These are phyloP conservation scores for Daldinia sp. DNA, from an alignment of 2,329 filamentous ascomycete genomes.

Conservation along the genomic window DNA sequence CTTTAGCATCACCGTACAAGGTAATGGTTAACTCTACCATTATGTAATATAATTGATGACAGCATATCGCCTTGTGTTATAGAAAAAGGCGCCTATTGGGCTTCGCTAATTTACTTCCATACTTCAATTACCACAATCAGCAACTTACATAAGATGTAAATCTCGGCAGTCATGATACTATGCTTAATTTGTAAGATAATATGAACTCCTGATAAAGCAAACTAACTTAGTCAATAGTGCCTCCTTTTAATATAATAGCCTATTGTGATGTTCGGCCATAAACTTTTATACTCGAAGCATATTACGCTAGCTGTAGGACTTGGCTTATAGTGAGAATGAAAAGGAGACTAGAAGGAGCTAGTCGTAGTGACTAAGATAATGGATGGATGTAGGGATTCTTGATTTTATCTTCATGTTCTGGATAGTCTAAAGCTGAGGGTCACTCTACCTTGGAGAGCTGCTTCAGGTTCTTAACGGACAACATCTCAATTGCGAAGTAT, in stretches of 20 bases:
- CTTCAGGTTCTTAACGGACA: not conserved
- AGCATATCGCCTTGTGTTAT: not conserved
- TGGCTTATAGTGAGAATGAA: not conserved
- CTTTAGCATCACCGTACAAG: not conserved
- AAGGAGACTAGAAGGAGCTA: not conserved
- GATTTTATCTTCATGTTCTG: not conserved
- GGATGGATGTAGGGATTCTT: not conserved
- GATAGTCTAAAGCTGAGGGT: not conserved
- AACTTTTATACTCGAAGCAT: not conserved
- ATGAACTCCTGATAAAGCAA: not conserved
- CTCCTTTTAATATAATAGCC: not conserved
- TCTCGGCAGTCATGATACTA: slow-evolving; percentile 2
- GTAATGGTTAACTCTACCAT: not conserved
- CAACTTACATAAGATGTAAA: slow-evolving; percentile 5
- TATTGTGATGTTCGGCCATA: not conserved
- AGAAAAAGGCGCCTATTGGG: not conserved
- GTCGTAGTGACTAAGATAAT: not conserved
- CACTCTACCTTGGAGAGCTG: not conserved
- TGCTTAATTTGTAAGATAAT: not conserved
- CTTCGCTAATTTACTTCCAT: not conserved
- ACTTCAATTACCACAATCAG: not conserved
- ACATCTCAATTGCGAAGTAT: not conserved
- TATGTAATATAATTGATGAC: not conserved
- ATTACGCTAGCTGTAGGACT: not conserved
- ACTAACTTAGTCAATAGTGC: not conserved